Evolutionary conservation across 768 basidiomycete species (phyloP).

Genomic region (Boletellus sp.): DNA sequence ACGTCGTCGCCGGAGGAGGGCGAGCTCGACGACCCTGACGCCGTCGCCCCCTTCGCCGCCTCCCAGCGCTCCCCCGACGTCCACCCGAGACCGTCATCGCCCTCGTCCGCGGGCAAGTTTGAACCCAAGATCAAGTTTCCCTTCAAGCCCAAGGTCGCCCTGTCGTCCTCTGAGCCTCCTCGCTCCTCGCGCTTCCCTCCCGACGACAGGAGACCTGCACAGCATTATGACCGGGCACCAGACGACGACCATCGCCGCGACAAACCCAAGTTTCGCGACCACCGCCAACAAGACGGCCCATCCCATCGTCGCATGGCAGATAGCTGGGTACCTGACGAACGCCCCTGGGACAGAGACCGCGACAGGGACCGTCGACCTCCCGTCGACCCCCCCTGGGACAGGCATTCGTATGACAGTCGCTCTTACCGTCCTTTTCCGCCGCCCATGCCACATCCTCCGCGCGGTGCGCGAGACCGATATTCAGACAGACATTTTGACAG

Average conservation of each 20-base stretch:
- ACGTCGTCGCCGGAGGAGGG: slow-evolving; percentile 77
- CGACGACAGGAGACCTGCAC: slow-evolving; percentile 24
- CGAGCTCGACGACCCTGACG: slow-evolving; percentile 63
- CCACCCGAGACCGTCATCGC: slow-evolving; percentile 33
- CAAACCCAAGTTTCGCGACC: slow-evolving; percentile 19
- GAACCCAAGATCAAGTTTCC: slow-evolving; percentile 63
- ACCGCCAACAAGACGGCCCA: slow-evolving; percentile 17
- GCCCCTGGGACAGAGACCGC: slow-evolving; percentile 22
- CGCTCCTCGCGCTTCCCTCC: slow-evolving; percentile 32
- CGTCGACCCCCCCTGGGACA: slow-evolving; percentile 23
- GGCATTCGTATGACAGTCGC: slow-evolving; percentile 17
- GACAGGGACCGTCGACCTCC: slow-evolving; percentile 27
- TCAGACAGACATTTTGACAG: slow-evolving; percentile 21
- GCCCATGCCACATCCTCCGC: slow-evolving; percentile 7
- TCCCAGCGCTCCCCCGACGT: slow-evolving; percentile 12
- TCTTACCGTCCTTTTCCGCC: slow-evolving; percentile 17
- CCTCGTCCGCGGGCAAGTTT: slow-evolving; percentile 30
- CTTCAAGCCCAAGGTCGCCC: slow-evolving; percentile 50
- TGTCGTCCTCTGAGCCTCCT: slow-evolving; percentile 16
- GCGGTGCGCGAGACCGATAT: slow-evolving; percentile 25
- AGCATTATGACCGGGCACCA: slow-evolving; percentile 38
- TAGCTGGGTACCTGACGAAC: slow-evolving; percentile 26
- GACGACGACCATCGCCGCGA: slow-evolving; percentile 45
- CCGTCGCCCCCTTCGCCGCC: slow-evolving; percentile 4
- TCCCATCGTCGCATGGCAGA: slow-evolving; percentile 21